phyloP scores from a whole-genome alignment of 441 rosid species.

The Pelargonium myrrhifolium region DNA sequence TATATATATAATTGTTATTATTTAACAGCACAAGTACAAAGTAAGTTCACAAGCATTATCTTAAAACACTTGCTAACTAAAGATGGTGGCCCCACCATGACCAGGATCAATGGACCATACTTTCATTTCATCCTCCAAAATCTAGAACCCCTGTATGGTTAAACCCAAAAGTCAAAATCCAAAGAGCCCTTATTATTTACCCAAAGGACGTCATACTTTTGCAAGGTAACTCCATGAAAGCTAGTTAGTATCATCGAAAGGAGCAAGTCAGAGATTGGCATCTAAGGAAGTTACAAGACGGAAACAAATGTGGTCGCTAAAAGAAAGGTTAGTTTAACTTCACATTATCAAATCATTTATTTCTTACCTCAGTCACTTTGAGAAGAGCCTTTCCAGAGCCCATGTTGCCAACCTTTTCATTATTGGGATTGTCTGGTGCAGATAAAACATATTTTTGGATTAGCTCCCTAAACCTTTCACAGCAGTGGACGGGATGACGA shows the following conservation, averaged over 20 bases:
- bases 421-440: constrained; percentile 50
- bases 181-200: background rate
- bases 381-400: constrained; percentile 93
- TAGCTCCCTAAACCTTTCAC: constrained; percentile 92
- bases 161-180: background rate
- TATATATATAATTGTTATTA: too few species aligned
- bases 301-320: background rate
- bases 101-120: background rate
- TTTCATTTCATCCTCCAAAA: background rate
- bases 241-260: background rate
- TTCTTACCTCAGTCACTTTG: constrained; percentile 86
- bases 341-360: background rate
- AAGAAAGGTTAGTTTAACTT: background rate
- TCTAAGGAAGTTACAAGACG: background rate
- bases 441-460: constrained; percentile 69
- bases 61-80: background rate
- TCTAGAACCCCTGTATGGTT: background rate
- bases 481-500: constrained; percentile 90
- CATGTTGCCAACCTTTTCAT: constrained; percentile 52
- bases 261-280: background rate
- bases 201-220: background rate
- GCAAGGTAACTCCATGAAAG: background rate
- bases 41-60: background rate
- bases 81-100: background rate
- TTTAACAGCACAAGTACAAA: background rate